Conservation (phyloP, 2,329 filamentous ascomycete genomes). For the Colletotrichum lupini region DNA sequence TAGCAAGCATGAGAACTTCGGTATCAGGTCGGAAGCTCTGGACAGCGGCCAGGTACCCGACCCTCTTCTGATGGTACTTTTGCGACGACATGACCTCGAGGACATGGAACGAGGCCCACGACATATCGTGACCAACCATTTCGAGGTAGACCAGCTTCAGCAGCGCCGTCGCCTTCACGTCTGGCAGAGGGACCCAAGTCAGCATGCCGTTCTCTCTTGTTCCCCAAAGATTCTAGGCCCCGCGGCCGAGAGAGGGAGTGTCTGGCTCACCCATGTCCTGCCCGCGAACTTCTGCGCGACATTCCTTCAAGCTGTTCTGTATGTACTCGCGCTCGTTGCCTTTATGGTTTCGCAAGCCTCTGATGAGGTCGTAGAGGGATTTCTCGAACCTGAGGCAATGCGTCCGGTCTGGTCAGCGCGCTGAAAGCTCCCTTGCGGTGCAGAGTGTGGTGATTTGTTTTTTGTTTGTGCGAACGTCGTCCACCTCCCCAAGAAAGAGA, state of each 20-base stretch:
- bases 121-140: conserved; percentile 99
- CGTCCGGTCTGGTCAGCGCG: conserved; percentile 35
- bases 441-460: neutral
- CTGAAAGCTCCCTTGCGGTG: neutral
- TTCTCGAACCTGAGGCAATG: conserved; percentile 87
- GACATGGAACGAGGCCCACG: conserved; percentile 98
- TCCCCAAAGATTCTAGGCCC: neutral
- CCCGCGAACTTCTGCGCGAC: conserved; percentile 88
- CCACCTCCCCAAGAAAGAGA: neutral
- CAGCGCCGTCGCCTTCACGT: conserved; percentile 95
- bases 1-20: conserved; percentile 96
- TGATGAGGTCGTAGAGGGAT: conserved; percentile 97
- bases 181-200: conserved; percentile 53
- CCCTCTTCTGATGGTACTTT: conserved; percentile 94
- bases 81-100: conserved; percentile 98
- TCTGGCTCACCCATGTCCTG: conserved; percentile 85
- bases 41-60: conserved; percentile 93
- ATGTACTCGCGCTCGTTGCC: conserved; percentile 96
- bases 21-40: conserved; percentile 97
- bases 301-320: conserved; percentile 93
- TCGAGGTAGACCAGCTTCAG: conserved; percentile 97
- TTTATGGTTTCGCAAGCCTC: conserved; percentile 94
- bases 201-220: conserved; percentile 5
- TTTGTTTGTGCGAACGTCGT: neutral
- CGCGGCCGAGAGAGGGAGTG: neutral